Evolutionary conservation across 352 stramenopile species (phyloP).

Genomic region (Phytophthora crassamura): DNA sequence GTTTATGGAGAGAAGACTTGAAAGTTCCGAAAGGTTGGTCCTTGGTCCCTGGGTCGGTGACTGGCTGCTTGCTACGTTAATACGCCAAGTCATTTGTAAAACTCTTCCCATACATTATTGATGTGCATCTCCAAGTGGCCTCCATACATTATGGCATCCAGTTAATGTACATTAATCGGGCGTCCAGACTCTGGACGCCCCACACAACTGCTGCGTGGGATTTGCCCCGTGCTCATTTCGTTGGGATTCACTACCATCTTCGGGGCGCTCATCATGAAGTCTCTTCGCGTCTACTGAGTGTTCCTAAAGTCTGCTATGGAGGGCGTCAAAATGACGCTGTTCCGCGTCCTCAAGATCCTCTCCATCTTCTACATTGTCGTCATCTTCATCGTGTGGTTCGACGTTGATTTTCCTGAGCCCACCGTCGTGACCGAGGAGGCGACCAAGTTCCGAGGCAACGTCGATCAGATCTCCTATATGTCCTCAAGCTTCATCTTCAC

Average conservation of each 20-base stretch:
- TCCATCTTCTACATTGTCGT: conserved; percentile 1
- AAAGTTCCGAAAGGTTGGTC: too few species aligned
- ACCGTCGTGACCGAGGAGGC: conserved; percentile 14
- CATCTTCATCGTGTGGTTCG: conserved; percentile 22
- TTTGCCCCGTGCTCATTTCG: conserved; percentile 29
- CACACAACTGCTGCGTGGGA: conserved; percentile 30
- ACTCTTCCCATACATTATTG: too few species aligned
- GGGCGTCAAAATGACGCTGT: conserved; percentile 18
- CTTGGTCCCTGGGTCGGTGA: too few species aligned
- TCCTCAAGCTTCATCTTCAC: conserved; percentile 52
- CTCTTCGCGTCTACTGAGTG: conserved; percentile 49
- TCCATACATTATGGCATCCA: too few species aligned
- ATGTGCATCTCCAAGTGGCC: too few species aligned
- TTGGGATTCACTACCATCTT: conserved; percentile 48
- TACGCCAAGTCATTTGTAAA: too few species aligned
- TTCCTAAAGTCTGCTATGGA: conserved; percentile 41
- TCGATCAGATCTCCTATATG: conserved; percentile 30
- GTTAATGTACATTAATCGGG: too few species aligned
- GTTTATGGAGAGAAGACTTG: too few species aligned
- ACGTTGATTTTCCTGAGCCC: conserved; percentile 34
- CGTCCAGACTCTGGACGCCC: conserved; percentile 50
- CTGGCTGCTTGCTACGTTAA: too few species aligned
- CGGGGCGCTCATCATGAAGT: conserved; percentile 43
- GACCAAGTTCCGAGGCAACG: conserved; percentile 22
- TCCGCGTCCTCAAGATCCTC: conserved; percentile 8